A percentile compares a stretch with the other conserved stretches of the same genome.
These are phyloP conservation scores for Skeletonema grethae DNA, from an alignment of 108 stramenopile genomes.

Conservation along the genomic window DNA sequence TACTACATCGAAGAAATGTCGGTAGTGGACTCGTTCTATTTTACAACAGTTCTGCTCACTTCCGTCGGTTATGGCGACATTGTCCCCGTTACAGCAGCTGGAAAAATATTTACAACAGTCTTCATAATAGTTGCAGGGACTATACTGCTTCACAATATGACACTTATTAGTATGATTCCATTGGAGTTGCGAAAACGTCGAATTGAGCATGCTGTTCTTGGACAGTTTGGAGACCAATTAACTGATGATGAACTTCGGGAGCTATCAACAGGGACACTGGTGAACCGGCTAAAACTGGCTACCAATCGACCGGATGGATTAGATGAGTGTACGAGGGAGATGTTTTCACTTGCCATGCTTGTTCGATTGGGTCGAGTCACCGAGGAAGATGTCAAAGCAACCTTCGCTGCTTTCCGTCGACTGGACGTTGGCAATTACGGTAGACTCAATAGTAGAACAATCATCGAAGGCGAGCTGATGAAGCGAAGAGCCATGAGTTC, in stretches of 20 bases:
- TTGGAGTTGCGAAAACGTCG: slow-evolving; percentile 81
- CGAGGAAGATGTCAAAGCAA: slow-evolving; percentile 78
- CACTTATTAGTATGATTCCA: slow-evolving; percentile 90
- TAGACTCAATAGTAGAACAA: slow-evolving; percentile 47
- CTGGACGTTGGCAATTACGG: slow-evolving; percentile 82
- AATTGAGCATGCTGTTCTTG: slow-evolving; percentile 80
- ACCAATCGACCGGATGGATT: slow-evolving; percentile 69
- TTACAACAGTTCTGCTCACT: slow-evolving; percentile 81
- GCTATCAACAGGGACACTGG: slow-evolving; percentile 84
- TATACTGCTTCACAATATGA: slow-evolving; percentile 87
- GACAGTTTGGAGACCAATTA: slow-evolving; percentile 78
- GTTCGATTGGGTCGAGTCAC: slow-evolving; percentile 87
- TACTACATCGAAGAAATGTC: slow-evolving; percentile 79
- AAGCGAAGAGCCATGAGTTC: slow-evolving; percentile 23
- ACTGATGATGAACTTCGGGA: slow-evolving; percentile 84
- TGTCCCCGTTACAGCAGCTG: slow-evolving; percentile 71
- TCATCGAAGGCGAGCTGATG: slow-evolving; percentile 51
- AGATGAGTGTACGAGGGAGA: slow-evolving; percentile 88
- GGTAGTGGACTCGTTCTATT: slow-evolving; percentile 56
- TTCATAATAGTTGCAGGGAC: slow-evolving; percentile 76
- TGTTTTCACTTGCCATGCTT: slow-evolving; percentile 91
- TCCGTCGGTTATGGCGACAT: slow-evolving; percentile 85
- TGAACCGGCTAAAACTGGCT: slow-evolving; percentile 74
- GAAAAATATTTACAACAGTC: slow-evolving; percentile 43
- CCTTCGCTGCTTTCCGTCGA: slow-evolving; percentile 83